Evolutionary conservation across 2,329 filamentous ascomycete species (phyloP), one percentile per base, ranked within the genome.

Genomic region (Pseudogymnoascus sp.): DNA sequence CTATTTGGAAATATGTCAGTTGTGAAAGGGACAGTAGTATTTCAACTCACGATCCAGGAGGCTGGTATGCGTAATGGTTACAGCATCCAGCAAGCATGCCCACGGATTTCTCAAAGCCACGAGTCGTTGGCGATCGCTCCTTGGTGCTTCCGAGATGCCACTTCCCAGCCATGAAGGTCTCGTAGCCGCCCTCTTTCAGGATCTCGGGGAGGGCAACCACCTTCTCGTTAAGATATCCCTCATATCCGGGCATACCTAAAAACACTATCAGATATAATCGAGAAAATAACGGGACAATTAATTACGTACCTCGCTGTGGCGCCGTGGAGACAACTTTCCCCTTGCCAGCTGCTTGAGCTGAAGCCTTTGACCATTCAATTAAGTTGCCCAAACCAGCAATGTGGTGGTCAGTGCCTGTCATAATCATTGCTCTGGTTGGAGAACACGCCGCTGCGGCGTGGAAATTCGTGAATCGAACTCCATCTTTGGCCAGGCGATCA

Each of bases 401-500:
- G 66, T 79, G 80, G 66, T 83, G 77, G 67, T 83, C 80, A 3
- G 81, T 84, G 1, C 83, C 83, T 1, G 81, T 83, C 75, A 85
- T 80, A 62, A 86, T 78, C 83, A 86, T 86, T 54, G 82, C 79
- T 62, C 83, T 76, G 4, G 81, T 83, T 18, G 83, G 83, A 64
- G 82, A 85, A 72, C 83, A 86, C 65, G 83, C 81, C 21, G 83
- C 81, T 0, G 83, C 83, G 0, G 83, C 80, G 68, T 86, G 83
- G 70, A 85, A 85, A 65, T 83, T 81, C 0, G 82, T 84, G 68
- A 85, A 82, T 3, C 82, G 80, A 29, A 86, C 70, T 23, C 82
- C 80, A 54, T 79, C 73, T 54, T 76, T 72, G 5, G 80, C 79
- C 2, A 83, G 71, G 29, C 77, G 78, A 72, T 85, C 80, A 31